Percentiles rank a stretch among this genome's conserved stretches.
These are phyloP conservation scores for Aspergillus jensenii DNA, from an alignment of 2,329 filamentous ascomycete species.

Conservation along the genomic window DNA sequence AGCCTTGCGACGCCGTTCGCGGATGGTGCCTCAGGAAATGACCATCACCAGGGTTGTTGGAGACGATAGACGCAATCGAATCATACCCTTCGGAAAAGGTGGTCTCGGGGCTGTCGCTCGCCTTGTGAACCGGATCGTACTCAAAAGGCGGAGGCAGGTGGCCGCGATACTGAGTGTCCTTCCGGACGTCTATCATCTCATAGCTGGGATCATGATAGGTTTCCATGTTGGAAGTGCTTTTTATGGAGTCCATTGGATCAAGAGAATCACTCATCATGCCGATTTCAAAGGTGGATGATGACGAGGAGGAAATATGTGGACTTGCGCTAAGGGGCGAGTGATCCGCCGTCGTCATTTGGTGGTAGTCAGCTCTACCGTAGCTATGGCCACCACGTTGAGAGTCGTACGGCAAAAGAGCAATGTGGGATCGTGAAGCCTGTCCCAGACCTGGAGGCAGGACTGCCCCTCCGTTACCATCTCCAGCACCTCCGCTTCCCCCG, in stretches of 20 bases:
- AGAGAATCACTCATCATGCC: constrained; percentile 39
- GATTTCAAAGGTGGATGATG: constrained; percentile 40
- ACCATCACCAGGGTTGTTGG: constrained; percentile 26
- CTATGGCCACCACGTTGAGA: constrained; percentile 31
- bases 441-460: constrained; percentile 33
- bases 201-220: constrained; percentile 35
- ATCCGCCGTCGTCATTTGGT: constrained; percentile 35
- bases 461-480: constrained; percentile 30
- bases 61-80: constrained; percentile 30
- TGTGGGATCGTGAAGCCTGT: constrained; percentile 30
- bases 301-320: constrained; percentile 40
- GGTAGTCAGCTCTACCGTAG: constrained; percentile 36
- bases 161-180: constrained; percentile 24
- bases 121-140: constrained; percentile 25
- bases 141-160: constrained; percentile 28
- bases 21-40: constrained; percentile 29
- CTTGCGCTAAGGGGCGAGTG: constrained; percentile 41
- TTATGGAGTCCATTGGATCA: constrained; percentile 40
- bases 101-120: constrained; percentile 24
- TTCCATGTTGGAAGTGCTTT: constrained; percentile 31
- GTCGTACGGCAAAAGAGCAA: constrained; percentile 38
- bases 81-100: constrained; percentile 32
- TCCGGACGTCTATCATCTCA: constrained; percentile 23
- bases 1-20: constrained; percentile 23
- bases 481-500: constrained; percentile 53